These are phyloP conservation scores for Nemophila menziesii DNA, from an alignment of 257 asterid species.

Conservation along the genomic window DNA sequence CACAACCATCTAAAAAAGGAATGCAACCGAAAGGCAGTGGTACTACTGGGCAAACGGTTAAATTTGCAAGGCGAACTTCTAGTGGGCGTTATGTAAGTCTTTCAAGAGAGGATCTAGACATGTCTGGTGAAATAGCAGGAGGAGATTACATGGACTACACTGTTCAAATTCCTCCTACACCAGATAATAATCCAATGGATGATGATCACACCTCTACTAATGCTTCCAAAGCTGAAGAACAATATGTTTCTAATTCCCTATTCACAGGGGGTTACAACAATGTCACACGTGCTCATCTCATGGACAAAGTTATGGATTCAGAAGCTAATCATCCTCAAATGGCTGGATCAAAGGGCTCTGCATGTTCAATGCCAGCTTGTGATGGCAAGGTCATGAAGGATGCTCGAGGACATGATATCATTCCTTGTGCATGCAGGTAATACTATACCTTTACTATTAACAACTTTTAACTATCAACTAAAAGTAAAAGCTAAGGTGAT, in stretches of 20 bases:
- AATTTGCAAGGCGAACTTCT: conserved; percentile 70
- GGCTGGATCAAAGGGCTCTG: conserved; percentile 82
- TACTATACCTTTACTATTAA: neutral
- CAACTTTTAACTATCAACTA: neutral
- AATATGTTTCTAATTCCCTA: conserved; percentile 68
- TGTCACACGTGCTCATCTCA: conserved; percentile 80
- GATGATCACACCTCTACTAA: conserved; percentile 37
- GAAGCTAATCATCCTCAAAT: conserved; percentile 75
- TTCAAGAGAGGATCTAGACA: conserved; percentile 63
- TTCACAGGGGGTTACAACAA: conserved; percentile 84
- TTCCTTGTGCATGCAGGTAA: conserved; percentile 81
- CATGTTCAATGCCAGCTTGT: conserved; percentile 67
- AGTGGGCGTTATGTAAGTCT: conserved; percentile 71
- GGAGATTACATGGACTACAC: conserved; percentile 68
- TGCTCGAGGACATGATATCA: conserved; percentile 63
- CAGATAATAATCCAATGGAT: conserved; percentile 80
- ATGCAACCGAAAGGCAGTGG: conserved; percentile 15
- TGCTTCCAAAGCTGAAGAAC: conserved; percentile 60
- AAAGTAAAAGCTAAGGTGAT: too few relatives aligned
- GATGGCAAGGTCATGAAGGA: conserved; percentile 81
- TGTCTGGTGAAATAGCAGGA: conserved; percentile 49
- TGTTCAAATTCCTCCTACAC: conserved; percentile 82
- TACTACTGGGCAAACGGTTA: conserved; percentile 49
- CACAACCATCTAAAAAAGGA: conserved; percentile 49
- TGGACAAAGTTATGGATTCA: conserved; percentile 88